Conservation (phyloP, 2,329 filamentous ascomycete genomes). For the Rugonectria rugulosa region DNA sequence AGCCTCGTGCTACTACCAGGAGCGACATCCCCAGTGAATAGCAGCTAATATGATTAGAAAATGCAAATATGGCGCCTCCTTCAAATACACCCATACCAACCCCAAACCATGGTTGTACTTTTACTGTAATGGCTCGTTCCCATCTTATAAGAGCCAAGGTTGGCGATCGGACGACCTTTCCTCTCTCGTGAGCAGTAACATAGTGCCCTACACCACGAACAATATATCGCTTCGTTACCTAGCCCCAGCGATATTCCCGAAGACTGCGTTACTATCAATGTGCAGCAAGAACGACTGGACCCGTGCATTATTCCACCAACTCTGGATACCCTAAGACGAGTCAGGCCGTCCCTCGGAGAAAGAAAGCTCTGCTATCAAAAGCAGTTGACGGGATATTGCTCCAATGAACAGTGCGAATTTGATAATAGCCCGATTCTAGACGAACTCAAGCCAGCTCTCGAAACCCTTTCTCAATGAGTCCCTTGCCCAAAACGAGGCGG, state of each 20-base stretch:
- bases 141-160: constrained; percentile 14
- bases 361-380: constrained; percentile 31
- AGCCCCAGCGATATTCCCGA: constrained; percentile 24
- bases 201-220: not conserved
- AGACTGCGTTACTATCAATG: constrained; percentile 27
- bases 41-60: constrained; percentile 26
- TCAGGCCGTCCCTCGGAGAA: constrained; percentile 24
- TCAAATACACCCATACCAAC: constrained; percentile 26
- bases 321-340: constrained; percentile 14
- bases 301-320: constrained; percentile 19
- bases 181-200: constrained; percentile 12
- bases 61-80: constrained; percentile 34
- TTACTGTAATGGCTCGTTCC: constrained; percentile 21
- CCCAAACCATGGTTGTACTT: constrained; percentile 15
- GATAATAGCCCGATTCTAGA: constrained; percentile 28
- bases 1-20: constrained; percentile 1
- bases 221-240: constrained; percentile 22
- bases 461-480: constrained; percentile 27
- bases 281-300: constrained; percentile 28
- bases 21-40: constrained; percentile 6
- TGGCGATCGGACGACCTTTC: constrained; percentile 14
- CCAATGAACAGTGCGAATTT: constrained; percentile 27
- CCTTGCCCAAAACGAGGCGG: constrained; percentile 25
- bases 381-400: constrained; percentile 26
- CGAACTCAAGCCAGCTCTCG: constrained; percentile 26